phyloP scores from a whole-genome alignment of 2,329 filamentous ascomycete species.

The Acrocalymma vagum region DNA sequence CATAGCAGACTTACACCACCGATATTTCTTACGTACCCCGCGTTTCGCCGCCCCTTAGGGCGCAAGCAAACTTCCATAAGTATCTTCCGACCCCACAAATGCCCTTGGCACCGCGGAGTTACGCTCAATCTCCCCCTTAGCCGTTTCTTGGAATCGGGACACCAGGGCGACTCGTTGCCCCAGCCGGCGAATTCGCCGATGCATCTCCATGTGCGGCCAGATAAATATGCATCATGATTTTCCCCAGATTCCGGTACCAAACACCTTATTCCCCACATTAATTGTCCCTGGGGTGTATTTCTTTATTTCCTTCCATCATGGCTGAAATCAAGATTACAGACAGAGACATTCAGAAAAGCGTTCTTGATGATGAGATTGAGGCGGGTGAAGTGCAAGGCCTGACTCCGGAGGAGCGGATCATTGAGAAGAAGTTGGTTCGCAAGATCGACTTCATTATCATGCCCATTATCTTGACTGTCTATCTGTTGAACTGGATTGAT shows the following conservation, averaged over 20 bases:
- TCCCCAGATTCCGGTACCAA: too few species aligned
- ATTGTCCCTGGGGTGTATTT: too few species aligned
- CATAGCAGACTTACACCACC: background rate
- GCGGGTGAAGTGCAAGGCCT: conserved; percentile 68
- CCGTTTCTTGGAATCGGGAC: background rate
- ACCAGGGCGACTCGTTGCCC: background rate
- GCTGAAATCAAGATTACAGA: conserved; percentile 73
- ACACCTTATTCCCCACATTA: too few species aligned
- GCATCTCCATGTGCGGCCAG: too few species aligned
- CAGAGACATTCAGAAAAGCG: conserved; percentile 64
- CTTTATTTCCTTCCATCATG: conserved; percentile 43
- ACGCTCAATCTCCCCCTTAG: background rate
- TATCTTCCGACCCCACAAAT: too few species aligned
- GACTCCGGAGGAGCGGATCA: conserved; percentile 72
- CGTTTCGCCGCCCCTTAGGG: conserved; percentile 1
- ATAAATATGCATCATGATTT: too few species aligned
- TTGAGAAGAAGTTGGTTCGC: conserved; percentile 49
- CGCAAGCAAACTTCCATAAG: too few species aligned
- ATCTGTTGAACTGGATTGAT: conserved; percentile 11
- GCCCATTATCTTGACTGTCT: conserved; percentile 6
- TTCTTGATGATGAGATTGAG: conserved; percentile 67
- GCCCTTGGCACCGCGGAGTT: background rate
- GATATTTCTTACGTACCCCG: background rate
- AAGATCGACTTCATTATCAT: conserved; percentile 13
- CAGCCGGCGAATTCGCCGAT: conserved; percentile 1